Base-by-base conservation (phyloP, 2,329 filamentous ascomycete species). In the Ceratocystis colombiana region DNA sequence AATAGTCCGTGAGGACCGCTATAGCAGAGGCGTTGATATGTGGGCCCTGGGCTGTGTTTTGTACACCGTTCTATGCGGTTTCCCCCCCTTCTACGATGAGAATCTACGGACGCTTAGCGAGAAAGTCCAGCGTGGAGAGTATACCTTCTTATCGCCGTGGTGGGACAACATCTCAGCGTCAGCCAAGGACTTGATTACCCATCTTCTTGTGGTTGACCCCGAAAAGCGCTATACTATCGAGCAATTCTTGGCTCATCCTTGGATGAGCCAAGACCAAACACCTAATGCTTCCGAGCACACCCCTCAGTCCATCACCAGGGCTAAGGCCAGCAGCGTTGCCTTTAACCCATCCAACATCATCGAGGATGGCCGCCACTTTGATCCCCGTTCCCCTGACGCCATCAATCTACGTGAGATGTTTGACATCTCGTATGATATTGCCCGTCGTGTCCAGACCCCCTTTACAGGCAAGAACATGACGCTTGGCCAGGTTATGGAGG, bases 1-100 rank as follows among this genome's bases (percentile, higher is more conserved):
- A 74, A 99, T 99, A 69, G 94, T 99, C 74, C 97, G 97, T 77
- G 94, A 99, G 76, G 94, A 99, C 77, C 86, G 92, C 25, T 99
- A 99, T 76, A 97, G 93, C 46, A 99, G 97, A 80, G 95, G 90
- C 64, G 94, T 99, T 59, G 94, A 99, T 73, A 99, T 99, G 94
- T 99, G 94, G 94, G 94, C 94, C 2, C 77, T 99, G 41, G 94
- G 94, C 15, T 99, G 94, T 74, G 94, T 99, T 10, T 80, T 99
- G 4, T 99, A 99, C 79, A 99, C 94, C 0, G 80, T 99, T 1
- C 87, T 99, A 17, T 99, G 94, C 72, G 94, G 94, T 15, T 99
- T 99, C 78, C 94, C 94, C 8, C 94, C 94, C 2, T 99, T 99
- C 77, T 96, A 99, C 75, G 94, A 99, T 71, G 94, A 99, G 77